Evolutionary conservation across 129 eudicot genomes (phyloP).

Genomic region (Chrysanthemum seticuspe): DNA sequence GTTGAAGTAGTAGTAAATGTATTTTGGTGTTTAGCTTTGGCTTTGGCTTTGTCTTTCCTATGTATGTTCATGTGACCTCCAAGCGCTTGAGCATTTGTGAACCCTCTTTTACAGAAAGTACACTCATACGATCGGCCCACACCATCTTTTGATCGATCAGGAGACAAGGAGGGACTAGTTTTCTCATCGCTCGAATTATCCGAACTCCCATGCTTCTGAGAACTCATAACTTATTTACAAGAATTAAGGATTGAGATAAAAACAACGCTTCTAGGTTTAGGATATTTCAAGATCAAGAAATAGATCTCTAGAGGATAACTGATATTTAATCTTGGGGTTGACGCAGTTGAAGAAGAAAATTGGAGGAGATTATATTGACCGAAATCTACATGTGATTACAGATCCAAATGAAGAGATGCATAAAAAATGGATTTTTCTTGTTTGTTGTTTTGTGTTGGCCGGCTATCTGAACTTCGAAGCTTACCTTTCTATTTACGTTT

Average conservation of each 20-base stretch:
- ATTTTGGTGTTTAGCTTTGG: slow-evolving; percentile 44
- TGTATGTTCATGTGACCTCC: slow-evolving; percentile 93
- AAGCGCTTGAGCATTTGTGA: slow-evolving; percentile 80
- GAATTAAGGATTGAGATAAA: not conserved
- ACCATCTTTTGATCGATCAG: slow-evolving; percentile 31
- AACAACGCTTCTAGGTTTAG: slow-evolving; percentile 7
- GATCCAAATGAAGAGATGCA: slow-evolving; percentile 2
- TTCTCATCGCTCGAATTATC: slow-evolving; percentile 48
- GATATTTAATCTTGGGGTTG: slow-evolving; percentile 32
- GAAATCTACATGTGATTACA: slow-evolving; percentile 18
- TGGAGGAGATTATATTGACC: slow-evolving; percentile 34
- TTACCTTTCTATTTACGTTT: slow-evolving; percentile 16
- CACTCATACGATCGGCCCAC: slow-evolving; percentile 62
- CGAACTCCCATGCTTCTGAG: slow-evolving; percentile 31
- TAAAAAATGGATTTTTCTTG: slow-evolving; percentile 25
- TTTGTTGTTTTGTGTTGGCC: slow-evolving; percentile 31
- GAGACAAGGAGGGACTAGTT: slow-evolving; percentile 30
- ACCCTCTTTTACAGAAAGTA: slow-evolving; percentile 71
- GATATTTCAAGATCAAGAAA: slow-evolving; percentile 19
- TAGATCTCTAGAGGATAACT: slow-evolving; percentile 8
- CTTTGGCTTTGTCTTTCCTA: slow-evolving; percentile 67
- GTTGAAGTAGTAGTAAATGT: slow-evolving; percentile 15
- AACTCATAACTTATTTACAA: slow-evolving; percentile 28
- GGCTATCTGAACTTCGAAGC: slow-evolving; percentile 10
- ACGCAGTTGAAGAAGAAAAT: slow-evolving; percentile 26